Base-by-base conservation (phyloP, 305 asterid species). In the Fraxinus ornus region DNA sequence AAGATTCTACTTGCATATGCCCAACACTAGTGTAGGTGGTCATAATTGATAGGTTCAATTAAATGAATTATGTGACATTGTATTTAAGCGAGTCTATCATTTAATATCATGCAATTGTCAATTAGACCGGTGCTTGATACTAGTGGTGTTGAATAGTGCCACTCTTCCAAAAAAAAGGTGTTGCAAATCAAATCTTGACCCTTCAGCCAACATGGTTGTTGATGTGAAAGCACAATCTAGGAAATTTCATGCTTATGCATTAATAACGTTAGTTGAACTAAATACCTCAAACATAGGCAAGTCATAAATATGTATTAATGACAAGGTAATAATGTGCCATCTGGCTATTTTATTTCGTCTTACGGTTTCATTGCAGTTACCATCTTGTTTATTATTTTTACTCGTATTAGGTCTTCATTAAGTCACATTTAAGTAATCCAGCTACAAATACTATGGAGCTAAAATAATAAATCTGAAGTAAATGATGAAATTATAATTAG, bases 231-330 rank as follows among this genome's bases (percentile, higher is more conserved):
- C 73, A 78, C 32, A 78, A 55, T 78, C 32, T 10, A 39, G 17
- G 47, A 28, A 66, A 79, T 21, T 35, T 28, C 60, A 30, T 52
- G 10, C 13, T 32, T 17, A 41, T 28, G 82, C 77, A 79, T 41
- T 79, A 24, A 79, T 70, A 4, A 68, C 76, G 82, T 70, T 79
- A 32, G 82, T 79, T 79, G 82, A 70, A 79, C 76, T 12, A 75
- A 41, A 44, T 36, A 37, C 33, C 47, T 44, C 82, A 41, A 36
- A 47, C 17, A 22, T 15, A 26, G 44, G 24, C 77, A 26, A 60
- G 7, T 28, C 28, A 21, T 66, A 12, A 33, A 22, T 49, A 41
- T 68, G 10, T 13, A 68, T 68, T 39, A 79, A 26, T 78, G 81
- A 36, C 9, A 7, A 21, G 15, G 55, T 36, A 30, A 60, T 71